phyloP scores from a whole-genome alignment of 2,329 filamentous ascomycete genomes.

The Paecilomyces sp. region DNA sequence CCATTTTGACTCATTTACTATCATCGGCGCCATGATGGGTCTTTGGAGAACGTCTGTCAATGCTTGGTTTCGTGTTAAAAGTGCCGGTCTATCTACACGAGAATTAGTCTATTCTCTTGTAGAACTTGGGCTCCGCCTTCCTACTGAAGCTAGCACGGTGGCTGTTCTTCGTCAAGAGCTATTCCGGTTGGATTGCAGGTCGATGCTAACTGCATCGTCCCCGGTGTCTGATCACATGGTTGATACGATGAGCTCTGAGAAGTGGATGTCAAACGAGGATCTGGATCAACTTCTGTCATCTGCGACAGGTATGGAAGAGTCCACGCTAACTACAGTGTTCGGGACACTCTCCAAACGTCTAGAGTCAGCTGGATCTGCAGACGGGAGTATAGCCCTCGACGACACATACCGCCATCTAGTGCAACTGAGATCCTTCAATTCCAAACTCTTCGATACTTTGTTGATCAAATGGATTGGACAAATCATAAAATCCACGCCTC shows the following conservation, averaged over 20 bases:
- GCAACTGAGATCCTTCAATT: constrained; percentile 37
- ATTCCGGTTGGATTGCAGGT: constrained; percentile 34
- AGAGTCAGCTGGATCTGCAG: constrained; percentile 16
- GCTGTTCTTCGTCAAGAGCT: constrained; percentile 39
- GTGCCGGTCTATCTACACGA: constrained; percentile 25
- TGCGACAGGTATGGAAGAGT: constrained; percentile 40
- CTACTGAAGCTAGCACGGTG: constrained; percentile 32
- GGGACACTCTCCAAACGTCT: constrained; percentile 32
- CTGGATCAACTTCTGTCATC: constrained; percentile 40
- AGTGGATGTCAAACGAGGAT: constrained; percentile 36
- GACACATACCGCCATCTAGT: constrained; percentile 35
- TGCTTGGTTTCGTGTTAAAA: constrained; percentile 31
- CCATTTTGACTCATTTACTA: constrained; percentile 48
- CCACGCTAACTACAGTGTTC: constrained; percentile 36
- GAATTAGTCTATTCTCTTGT: constrained; percentile 38
- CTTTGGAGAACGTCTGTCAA: constrained; percentile 35
- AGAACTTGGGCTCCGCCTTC: constrained; percentile 36
- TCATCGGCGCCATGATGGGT: constrained; percentile 40
- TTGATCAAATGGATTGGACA: constrained; percentile 36
- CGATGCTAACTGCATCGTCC: constrained; percentile 38
- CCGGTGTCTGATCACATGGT: constrained; percentile 43
- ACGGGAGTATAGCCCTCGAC: constrained; percentile 22
- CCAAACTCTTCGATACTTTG: constrained; percentile 36
- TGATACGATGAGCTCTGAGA: constrained; percentile 31
- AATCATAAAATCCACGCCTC: constrained; percentile 27